Evolutionary conservation across 257 asterid genomes (phyloP).

Genomic region (Plectranthus barbatus): DNA sequence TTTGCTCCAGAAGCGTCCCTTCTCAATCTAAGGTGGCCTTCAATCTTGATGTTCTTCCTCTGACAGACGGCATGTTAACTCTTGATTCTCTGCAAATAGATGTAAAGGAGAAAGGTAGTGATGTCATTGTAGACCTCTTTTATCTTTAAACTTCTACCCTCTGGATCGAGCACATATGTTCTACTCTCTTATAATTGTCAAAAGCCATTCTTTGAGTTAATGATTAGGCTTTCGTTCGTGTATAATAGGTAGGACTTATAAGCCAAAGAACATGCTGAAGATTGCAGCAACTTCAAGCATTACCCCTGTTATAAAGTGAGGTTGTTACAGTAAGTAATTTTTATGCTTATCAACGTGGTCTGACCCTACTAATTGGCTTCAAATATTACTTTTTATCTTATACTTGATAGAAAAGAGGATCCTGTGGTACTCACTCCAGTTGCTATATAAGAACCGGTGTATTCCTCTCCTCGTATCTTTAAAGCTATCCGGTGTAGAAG

Average conservation of each 20-base stretch:
- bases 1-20: slow-evolving; percentile 58
- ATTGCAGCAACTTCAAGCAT: slow-evolving; percentile 43
- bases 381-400: no score
- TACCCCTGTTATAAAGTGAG: background rate
- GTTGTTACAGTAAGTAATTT: background rate
- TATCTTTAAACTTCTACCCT: no score
- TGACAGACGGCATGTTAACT: slow-evolving; percentile 82
- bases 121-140: background rate
- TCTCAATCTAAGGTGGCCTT: slow-evolving; percentile 71
- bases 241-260: slow-evolving; percentile 45
- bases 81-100: slow-evolving; percentile 84
- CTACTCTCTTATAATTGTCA: background rate
- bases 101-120: slow-evolving; percentile 84
- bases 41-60: slow-evolving; percentile 87
- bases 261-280: slow-evolving; percentile 61
- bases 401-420: no score
- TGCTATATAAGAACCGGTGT: no score
- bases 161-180: background rate
- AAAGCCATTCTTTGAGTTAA: background rate
- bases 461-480: no score
- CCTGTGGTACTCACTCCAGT: no score
- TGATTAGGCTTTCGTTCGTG: background rate
- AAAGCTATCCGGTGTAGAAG: no score
- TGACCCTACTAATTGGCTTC: no score
- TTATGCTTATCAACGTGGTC: no score